Base-by-base conservation (phyloP, 768 basidiomycete genomes). In the Dioszegia crocea region DNA sequence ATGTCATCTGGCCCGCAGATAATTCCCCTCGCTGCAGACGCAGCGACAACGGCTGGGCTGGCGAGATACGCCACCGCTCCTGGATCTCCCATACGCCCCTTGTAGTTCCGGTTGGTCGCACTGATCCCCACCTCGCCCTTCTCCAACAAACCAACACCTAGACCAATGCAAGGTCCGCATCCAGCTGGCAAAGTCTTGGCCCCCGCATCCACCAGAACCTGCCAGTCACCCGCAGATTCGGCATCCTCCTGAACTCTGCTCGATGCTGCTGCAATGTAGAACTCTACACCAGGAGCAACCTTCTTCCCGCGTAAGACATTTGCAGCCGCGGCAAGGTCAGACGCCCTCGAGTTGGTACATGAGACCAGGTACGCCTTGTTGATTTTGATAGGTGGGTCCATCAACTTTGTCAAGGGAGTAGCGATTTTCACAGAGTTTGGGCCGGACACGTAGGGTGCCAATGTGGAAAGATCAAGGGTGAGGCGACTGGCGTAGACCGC, bases 351-450 rank as follows among this genome's bases (percentile, higher is more conserved):
- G 78, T 99, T 99, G 57, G 96, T 98, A 77, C 96, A 99, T 66
- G 89, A 91, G 59, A 99, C 90, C 57, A 99, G 88, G 78, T 99
- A 99, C 0, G 96, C 96, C 77, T 99, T 99, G 68, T 99, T 84
- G 73, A 99, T 96, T 26, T 83, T 79, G 67, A 98, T 88, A 31
- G 81, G 83, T 24, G 82, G 79, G 30, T 83, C 80, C 67, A 88
- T 86, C 12, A 99, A 83, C n/a, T 82, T 80, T 0, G 94, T 89
- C 0, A 99, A 83, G 0, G 96, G 88, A 0, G 86, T 98, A n/a
- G 93, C 89, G 48, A 98, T 77, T 77, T 99, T 99, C 76, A 98
- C 94, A 68, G 89, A 91, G 78, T 98, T 99, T 12, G 96, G 96
- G 1, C 96, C 96, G 16, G 94, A 96, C 36, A 96, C 87, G 71